phyloP scores from a whole-genome alignment of 306 rosid genomes.

The Arachis hypogaea region DNA sequence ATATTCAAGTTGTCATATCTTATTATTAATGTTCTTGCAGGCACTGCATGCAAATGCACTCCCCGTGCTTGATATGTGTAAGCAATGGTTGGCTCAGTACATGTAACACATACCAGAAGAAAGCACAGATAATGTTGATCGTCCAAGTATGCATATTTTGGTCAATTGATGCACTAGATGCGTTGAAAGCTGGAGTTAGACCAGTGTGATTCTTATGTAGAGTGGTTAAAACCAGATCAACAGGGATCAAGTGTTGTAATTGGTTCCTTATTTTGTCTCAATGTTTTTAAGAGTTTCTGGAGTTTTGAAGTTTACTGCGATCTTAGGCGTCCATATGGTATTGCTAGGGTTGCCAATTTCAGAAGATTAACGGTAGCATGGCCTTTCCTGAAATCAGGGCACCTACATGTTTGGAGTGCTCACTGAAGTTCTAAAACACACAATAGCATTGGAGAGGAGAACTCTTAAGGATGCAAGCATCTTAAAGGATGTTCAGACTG shows the following conservation, averaged over 20 bases:
- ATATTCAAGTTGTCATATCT: slow-evolving; percentile 29
- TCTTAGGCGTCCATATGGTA: slow-evolving; percentile 30
- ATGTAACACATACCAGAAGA: slow-evolving; percentile 56
- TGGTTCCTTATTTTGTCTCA: slow-evolving; percentile 19
- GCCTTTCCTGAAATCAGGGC: slow-evolving; percentile 27
- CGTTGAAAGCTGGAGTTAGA: slow-evolving; percentile 32
- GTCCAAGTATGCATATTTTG: slow-evolving; percentile 33
- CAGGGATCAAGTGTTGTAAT: slow-evolving; percentile 12
- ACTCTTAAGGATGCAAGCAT: slow-evolving; percentile 12
- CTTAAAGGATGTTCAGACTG: slow-evolving; percentile 2
- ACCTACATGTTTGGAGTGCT: slow-evolving; percentile 24
- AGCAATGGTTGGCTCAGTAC: slow-evolving; percentile 97
- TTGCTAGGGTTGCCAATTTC: slow-evolving; percentile 28
- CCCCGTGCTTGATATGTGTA: slow-evolving; percentile 98
- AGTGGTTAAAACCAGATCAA: slow-evolving; percentile 23
- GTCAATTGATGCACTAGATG: slow-evolving; percentile 18
- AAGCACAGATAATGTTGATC: slow-evolving; percentile 21
- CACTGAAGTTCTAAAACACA: not conserved
- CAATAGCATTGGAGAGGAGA: slow-evolving; percentile 17
- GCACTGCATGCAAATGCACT: slow-evolving; percentile 96
- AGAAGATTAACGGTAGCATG: slow-evolving; percentile 7
- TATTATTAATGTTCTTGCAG: slow-evolving; percentile 56
- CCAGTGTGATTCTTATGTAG: slow-evolving; percentile 13
- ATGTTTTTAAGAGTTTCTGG: slow-evolving; percentile 29
- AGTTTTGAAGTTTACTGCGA: slow-evolving; percentile 30